Evolutionary conservation across 1,139 yeast species (phyloP).

Genomic region (Pichia sp.): DNA sequence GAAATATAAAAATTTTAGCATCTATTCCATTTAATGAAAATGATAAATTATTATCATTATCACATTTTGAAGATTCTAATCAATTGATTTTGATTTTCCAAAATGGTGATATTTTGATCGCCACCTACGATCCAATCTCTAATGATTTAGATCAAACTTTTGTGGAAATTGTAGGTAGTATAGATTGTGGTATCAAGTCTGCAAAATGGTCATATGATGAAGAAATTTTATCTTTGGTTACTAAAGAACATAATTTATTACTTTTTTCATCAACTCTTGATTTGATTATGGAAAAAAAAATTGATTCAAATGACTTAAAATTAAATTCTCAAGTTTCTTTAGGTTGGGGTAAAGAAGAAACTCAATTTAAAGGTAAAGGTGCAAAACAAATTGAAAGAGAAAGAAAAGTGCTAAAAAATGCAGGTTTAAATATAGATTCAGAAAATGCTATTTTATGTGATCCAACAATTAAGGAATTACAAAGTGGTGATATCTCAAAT

Average conservation of each 20-base stretch:
- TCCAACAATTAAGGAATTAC: constrained; percentile 82
- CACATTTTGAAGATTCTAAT: constrained; percentile 58
- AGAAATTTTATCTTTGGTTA: constrained; percentile 70
- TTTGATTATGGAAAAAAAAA: constrained; percentile 59
- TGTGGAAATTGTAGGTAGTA: constrained; percentile 76
- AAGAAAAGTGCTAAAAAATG: constrained; percentile 51
- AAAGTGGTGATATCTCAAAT: constrained; percentile 56
- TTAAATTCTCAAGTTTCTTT: constrained; percentile 81
- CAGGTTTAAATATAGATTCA: constrained; percentile 50
- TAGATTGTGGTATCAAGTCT: constrained; percentile 67
- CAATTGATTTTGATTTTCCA: constrained; percentile 58
- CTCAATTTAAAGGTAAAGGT: constrained; percentile 94
- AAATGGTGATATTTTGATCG: constrained; percentile 65
- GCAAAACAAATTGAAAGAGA: constrained; percentile 76
- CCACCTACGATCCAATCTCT: constrained; percentile 47
- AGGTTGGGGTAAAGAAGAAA: constrained; percentile 98
- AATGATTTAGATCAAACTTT: constrained; percentile 49
- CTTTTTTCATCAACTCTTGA: constrained; percentile 75
- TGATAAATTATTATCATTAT: constrained; percentile 42
- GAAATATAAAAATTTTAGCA: constrained; percentile 48
- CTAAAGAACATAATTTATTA: constrained; percentile 55
- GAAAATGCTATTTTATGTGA: constrained; percentile 65
- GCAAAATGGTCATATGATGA: constrained; percentile 93
- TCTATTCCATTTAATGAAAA: constrained; percentile 43
- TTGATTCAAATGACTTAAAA: constrained; percentile 42